Percentiles rank a stretch among this genome's conserved stretches.
phyloP scores from a whole-genome alignment of 129 eudicot species.

The Oenanthe sinensis region DNA sequence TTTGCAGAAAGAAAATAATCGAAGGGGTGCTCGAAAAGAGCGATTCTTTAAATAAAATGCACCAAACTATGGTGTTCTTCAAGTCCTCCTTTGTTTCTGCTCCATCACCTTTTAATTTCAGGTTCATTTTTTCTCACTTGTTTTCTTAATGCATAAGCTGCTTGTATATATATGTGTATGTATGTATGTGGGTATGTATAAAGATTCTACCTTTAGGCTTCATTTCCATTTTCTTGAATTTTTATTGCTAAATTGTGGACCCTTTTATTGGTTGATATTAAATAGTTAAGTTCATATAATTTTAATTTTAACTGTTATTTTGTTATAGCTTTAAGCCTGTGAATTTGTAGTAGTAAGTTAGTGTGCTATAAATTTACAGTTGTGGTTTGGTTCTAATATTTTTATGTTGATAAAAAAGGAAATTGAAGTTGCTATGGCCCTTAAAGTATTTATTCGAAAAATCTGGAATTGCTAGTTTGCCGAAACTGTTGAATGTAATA shows the following conservation, averaged over 20 bases:
- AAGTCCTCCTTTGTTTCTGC: constrained; percentile 32
- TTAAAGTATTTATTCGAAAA: not conserved
- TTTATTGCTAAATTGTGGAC: not conserved
- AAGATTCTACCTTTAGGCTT: not conserved
- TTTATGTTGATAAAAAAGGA: not conserved
- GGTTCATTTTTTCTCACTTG: constrained; percentile 13
- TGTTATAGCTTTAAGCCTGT: not conserved
- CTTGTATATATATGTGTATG: not conserved
- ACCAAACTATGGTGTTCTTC: constrained; percentile 21
- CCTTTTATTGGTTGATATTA: not conserved
- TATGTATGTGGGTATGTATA: not conserved
- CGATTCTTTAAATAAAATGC: not conserved
- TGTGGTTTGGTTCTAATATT: not conserved
- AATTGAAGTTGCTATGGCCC: not conserved
- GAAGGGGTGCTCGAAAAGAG: too few species aligned
- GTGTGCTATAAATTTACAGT: not conserved
- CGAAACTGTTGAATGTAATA: not conserved
- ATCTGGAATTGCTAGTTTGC: not conserved
- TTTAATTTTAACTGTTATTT: not conserved
- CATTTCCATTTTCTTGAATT: not conserved
- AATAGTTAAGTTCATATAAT: not conserved
- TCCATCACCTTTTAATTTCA: constrained; percentile 26
- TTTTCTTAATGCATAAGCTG: not conserved
- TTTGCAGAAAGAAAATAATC: not conserved
- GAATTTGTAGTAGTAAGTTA: too few species aligned